These are phyloP conservation scores for Sarocladium brachiariae DNA, from an alignment of 2,329 filamentous ascomycete species.

Conservation along the genomic window DNA sequence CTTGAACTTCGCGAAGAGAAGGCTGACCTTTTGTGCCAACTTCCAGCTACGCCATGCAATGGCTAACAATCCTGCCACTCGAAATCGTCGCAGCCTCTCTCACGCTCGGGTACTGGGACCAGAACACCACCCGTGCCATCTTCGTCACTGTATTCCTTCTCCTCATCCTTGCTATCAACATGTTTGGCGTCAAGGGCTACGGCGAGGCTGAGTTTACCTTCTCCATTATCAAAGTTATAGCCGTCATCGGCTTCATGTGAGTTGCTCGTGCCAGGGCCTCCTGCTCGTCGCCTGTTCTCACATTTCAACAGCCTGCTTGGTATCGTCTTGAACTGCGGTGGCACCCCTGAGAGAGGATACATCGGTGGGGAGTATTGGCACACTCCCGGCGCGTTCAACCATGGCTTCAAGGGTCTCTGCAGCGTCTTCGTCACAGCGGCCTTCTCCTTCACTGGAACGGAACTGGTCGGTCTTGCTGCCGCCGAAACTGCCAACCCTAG, in stretches of 20 bases:
- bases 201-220: constrained; percentile 88
- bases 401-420: constrained; percentile 78
- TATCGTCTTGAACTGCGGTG: constrained; percentile 78
- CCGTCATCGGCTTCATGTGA: constrained; percentile 83
- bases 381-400: constrained; percentile 74
- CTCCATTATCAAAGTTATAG: constrained; percentile 76
- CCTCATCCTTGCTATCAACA: constrained; percentile 71
- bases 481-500: constrained; percentile 74
- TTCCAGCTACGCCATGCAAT: constrained; percentile 72
- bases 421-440: constrained; percentile 71
- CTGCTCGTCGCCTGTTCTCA: not conserved
- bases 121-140: constrained; percentile 56
- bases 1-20: constrained; percentile 5
- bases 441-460: constrained; percentile 70
- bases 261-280: constrained; percentile 24
- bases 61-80: constrained; percentile 75
- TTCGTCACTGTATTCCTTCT: constrained; percentile 79
- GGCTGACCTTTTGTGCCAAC: not conserved
- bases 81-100: constrained; percentile 84
- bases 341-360: constrained; percentile 65
- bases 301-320: constrained; percentile 59
- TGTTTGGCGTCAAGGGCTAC: constrained; percentile 83
- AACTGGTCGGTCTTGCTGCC: constrained; percentile 69
- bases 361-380: constrained; percentile 75
- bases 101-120: constrained; percentile 75